Conservation (phyloP, 805 yeast genomes). For the Metahyphopichia silvanorum region DNA sequence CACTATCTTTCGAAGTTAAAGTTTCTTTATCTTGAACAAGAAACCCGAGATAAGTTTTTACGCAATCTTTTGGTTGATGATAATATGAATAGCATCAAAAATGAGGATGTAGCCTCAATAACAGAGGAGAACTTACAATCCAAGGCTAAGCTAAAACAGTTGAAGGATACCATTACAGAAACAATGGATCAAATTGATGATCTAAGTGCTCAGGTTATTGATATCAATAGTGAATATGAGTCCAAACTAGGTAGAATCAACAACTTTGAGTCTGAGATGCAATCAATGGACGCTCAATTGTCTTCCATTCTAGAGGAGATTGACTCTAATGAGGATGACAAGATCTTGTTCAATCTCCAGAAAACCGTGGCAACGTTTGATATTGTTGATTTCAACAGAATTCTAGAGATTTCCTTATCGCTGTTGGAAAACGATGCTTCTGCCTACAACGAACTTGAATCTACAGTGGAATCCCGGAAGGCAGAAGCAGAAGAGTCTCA, state of each 20-base stretch:
- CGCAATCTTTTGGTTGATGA: conserved; percentile 40
- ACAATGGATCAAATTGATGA: conserved; percentile 26
- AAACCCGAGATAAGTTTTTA: conserved; percentile 65
- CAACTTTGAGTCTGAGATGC: conserved; percentile 19
- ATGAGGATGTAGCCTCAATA: conserved; percentile 16
- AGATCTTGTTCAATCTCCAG: conserved; percentile 1
- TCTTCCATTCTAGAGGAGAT: background rate
- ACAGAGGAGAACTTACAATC: conserved; percentile 17
- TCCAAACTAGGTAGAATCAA: conserved; percentile 23
- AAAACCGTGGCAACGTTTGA: background rate
- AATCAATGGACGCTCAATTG: background rate
- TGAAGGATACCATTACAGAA: conserved; percentile 21
- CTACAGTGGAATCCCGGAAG: too few species aligned
- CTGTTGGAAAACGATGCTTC: too few species aligned
- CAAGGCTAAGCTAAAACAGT: conserved; percentile 20
- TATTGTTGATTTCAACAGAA: background rate
- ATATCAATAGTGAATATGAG: conserved; percentile 20
- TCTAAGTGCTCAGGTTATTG: conserved; percentile 22
- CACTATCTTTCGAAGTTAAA: conserved; percentile 52
- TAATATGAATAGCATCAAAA: conserved; percentile 7
- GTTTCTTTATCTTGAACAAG: conserved; percentile 68
- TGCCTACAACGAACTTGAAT: too few species aligned
- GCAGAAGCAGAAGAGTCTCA: too few species aligned
- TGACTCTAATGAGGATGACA: conserved; percentile 1
- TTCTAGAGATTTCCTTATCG: conserved; percentile 1